phyloP scores from a whole-genome alignment of 148 eudicot species.

The Heliosperma pusillum region DNA sequence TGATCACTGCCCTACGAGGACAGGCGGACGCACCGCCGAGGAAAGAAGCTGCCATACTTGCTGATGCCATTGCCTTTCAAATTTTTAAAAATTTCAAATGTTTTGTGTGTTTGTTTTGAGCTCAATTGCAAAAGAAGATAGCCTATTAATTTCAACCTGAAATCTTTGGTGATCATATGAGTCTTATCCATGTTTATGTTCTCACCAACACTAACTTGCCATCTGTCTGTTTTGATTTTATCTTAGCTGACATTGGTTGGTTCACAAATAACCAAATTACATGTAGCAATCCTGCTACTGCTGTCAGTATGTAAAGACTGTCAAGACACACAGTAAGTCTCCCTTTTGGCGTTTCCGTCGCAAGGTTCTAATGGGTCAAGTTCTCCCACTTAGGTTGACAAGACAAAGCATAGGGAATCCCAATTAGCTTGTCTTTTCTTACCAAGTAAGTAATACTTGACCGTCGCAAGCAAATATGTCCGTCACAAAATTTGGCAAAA shows the following conservation, averaged over 20 bases:
- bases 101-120: slow-evolving; percentile 2
- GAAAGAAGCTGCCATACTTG: slow-evolving; percentile 34
- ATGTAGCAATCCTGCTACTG: background rate
- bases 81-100: too few relatives aligned
- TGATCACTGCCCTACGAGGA: slow-evolving; percentile 22
- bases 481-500: too few relatives aligned
- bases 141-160: slow-evolving; percentile 19
- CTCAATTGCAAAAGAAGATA: background rate
- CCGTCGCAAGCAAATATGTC: too few relatives aligned
- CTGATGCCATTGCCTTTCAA: slow-evolving; percentile 34
- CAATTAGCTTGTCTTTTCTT: too few relatives aligned
- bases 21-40: slow-evolving; percentile 11
- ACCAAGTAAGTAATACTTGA: too few relatives aligned
- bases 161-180: slow-evolving; percentile 6
- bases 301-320: background rate
- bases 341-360: too few relatives aligned
- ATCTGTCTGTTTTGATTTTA: slow-evolving; percentile 15
- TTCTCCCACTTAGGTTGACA: too few relatives aligned
- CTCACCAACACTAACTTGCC: slow-evolving; percentile 19
- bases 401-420: too few relatives aligned
- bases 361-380: too few relatives aligned
- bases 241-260: slow-evolving; percentile 18
- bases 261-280: slow-evolving; percentile 1
- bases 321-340: too few relatives aligned
- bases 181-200: slow-evolving; percentile 25